A percentile compares a stretch with the other conserved stretches of the same genome.
These are phyloP conservation scores for Spathaspora passalidarum DNA, from an alignment of 805 yeast genomes.

Conservation along the genomic window DNA sequence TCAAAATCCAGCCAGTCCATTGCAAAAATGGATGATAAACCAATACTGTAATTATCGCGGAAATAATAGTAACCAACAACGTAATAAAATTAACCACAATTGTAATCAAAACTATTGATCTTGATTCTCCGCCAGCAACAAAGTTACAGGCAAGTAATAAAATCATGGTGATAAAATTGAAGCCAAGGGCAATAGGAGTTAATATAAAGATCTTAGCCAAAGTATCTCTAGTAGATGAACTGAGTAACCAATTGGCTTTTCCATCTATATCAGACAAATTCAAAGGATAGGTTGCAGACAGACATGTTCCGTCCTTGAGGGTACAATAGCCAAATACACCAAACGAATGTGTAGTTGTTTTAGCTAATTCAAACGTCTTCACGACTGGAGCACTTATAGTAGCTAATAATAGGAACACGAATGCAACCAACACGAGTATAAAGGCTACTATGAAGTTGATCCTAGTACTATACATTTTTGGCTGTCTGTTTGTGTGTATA, in stretches of 20 bases:
- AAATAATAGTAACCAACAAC: slow-evolving; percentile 52
- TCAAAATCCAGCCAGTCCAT: slow-evolving; percentile 73
- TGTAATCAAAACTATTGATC: slow-evolving; percentile 31
- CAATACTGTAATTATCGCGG: slow-evolving; percentile 53
- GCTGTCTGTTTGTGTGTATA: too few species aligned
- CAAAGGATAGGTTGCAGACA: slow-evolving; percentile 46
- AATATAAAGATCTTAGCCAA: slow-evolving; percentile 56
- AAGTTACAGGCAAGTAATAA: slow-evolving; percentile 24
- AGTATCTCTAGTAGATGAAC: slow-evolving; percentile 42
- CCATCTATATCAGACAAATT: slow-evolving; percentile 27
- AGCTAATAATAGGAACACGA: slow-evolving; percentile 62
- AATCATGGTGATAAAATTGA: slow-evolving; percentile 43
- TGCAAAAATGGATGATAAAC: slow-evolving; percentile 61
- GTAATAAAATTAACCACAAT: slow-evolving; percentile 46
- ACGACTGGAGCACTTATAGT: slow-evolving; percentile 62
- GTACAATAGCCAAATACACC: slow-evolving; percentile 71
- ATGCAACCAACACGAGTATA: slow-evolving; percentile 47
- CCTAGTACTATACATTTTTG: background rate
- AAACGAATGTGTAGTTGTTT: slow-evolving; percentile 43
- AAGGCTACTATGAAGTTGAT: slow-evolving; percentile 5
- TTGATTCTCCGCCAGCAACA: slow-evolving; percentile 7
- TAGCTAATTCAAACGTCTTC: slow-evolving; percentile 45
- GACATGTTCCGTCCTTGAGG: slow-evolving; percentile 33
- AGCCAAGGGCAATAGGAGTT: slow-evolving; percentile 65
- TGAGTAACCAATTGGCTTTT: slow-evolving; percentile 48